Conservation (phyloP, 1,284 basidiomycete species). For the Microbotryum scabiosae region DNA sequence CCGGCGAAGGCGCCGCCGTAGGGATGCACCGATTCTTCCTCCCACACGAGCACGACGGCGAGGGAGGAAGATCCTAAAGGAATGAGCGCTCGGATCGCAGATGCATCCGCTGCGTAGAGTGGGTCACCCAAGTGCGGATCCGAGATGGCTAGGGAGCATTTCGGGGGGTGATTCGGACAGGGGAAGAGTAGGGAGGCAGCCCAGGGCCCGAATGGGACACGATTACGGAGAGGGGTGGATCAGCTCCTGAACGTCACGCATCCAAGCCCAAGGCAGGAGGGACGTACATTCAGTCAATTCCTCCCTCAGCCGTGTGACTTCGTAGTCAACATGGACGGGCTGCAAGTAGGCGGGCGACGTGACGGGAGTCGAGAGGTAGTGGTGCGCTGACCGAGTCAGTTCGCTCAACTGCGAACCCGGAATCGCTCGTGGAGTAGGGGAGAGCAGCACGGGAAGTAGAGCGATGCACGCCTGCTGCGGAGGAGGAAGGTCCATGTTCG, state of each 20-base stretch:
- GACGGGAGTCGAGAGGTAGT: constrained; percentile 8
- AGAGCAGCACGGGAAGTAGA: constrained; percentile 10
- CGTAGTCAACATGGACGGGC: neutral
- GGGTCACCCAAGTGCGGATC: constrained; percentile 5
- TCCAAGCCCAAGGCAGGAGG: no score
- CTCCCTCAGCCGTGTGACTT: neutral
- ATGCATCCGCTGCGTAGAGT: constrained; percentile 1
- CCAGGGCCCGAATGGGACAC: no score
- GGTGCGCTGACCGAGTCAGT: constrained; percentile 1
- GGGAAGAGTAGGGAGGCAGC: no score
- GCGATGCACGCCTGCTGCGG: constrained; percentile 4
- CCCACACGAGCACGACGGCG: constrained; percentile 13
- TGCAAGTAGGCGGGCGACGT: constrained; percentile 15
- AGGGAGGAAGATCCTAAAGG: neutral
- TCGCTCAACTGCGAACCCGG: constrained; percentile 2
- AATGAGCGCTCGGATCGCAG: constrained; percentile 3
- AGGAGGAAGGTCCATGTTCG: neutral
- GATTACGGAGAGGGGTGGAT: no score
- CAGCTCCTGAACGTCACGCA: no score
- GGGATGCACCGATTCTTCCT: neutral
- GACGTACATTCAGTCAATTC: constrained; percentile 14
- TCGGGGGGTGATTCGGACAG: no score
- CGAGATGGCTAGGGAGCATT: neutral
- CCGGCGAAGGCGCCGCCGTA: neutral
- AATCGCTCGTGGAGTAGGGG: neutral